Evolutionary conservation across 495 filamentous ascomycete genomes (phyloP).

Genomic region (Neurospora terricola): DNA sequence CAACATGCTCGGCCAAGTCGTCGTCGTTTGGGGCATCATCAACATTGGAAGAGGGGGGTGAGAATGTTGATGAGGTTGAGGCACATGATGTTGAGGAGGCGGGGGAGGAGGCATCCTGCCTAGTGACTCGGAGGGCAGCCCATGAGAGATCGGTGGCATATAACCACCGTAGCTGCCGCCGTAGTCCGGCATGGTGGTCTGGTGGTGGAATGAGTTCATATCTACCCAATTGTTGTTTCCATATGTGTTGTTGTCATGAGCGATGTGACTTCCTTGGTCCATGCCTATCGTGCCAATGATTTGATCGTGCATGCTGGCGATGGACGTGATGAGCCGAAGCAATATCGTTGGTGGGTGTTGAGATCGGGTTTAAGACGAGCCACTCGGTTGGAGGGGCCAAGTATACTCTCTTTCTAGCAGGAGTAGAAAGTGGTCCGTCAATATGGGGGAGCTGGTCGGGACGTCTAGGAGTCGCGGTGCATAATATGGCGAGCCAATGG

Average conservation of each 20-base stretch:
- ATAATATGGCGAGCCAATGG: conserved; percentile 24
- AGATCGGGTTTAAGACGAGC: conserved; percentile 13
- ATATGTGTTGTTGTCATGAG: conserved; percentile 30
- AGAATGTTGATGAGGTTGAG: conserved; percentile 23
- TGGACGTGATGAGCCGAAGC: conserved; percentile 26
- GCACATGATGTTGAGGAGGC: conserved; percentile 23
- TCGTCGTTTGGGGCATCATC: conserved; percentile 52
- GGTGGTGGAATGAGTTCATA: conserved; percentile 34
- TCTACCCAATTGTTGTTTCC: conserved; percentile 35
- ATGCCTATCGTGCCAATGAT: conserved; percentile 37
- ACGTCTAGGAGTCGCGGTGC: conserved; percentile 20
- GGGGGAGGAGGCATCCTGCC: conserved; percentile 35
- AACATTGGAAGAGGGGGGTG: conserved; percentile 45
- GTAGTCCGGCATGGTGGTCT: conserved; percentile 39
- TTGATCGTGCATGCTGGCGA: conserved; percentile 39
- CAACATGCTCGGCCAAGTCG: conserved; percentile 59
- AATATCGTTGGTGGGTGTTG: conserved; percentile 10
- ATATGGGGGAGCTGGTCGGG: conserved; percentile 13
- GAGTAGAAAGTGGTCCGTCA: conserved; percentile 17
- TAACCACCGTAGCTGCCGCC: conserved; percentile 24
- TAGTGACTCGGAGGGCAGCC: conserved; percentile 36
- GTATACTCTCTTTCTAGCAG: conserved; percentile 2
- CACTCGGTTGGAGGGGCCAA: conserved; percentile 11
- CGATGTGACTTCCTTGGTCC: conserved; percentile 38
- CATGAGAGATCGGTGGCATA: conserved; percentile 34